Conservation (phyloP, 768 basidiomycete genomes). For the Phaeotremella skinneri region DNA sequence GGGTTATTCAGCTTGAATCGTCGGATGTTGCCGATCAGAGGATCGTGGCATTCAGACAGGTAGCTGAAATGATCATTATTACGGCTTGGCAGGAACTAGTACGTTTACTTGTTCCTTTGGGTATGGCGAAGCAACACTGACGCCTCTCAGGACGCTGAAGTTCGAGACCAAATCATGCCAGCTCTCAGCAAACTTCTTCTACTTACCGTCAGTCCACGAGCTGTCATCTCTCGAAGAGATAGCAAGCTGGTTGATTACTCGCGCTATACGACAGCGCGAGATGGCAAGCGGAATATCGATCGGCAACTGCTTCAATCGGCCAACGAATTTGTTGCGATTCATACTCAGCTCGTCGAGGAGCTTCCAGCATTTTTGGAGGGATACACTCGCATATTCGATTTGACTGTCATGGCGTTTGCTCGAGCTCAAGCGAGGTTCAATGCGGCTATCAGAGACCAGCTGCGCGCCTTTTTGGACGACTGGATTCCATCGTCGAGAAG, state of each 20-base stretch:
- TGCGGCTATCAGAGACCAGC: constrained; percentile 16
- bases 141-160: constrained; percentile 39
- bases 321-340: constrained; percentile 48
- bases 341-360: constrained; percentile 51
- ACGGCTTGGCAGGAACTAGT: constrained; percentile 42
- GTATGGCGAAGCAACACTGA: not conserved
- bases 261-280: constrained; percentile 32
- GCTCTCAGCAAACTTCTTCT: constrained; percentile 41
- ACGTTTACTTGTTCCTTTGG: constrained; percentile 15
- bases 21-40: constrained; percentile 43
- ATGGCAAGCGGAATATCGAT: constrained; percentile 33
- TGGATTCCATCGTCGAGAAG: constrained; percentile 24
- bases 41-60: constrained; percentile 41
- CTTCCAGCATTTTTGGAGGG: constrained; percentile 50
- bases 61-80: constrained; percentile 32
- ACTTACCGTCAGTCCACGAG: constrained; percentile 41
- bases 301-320: constrained; percentile 38
- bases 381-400: constrained; percentile 43
- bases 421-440: constrained; percentile 42
- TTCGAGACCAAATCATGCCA: constrained; percentile 46
- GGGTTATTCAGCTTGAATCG: constrained; percentile 43
- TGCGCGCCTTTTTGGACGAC: constrained; percentile 25
- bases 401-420: constrained; percentile 38
- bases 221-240: constrained; percentile 43
- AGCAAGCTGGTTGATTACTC: constrained; percentile 44